phyloP scores from a whole-genome alignment of 768 basidiomycete genomes.

The Tylopilus intermedius region DNA sequence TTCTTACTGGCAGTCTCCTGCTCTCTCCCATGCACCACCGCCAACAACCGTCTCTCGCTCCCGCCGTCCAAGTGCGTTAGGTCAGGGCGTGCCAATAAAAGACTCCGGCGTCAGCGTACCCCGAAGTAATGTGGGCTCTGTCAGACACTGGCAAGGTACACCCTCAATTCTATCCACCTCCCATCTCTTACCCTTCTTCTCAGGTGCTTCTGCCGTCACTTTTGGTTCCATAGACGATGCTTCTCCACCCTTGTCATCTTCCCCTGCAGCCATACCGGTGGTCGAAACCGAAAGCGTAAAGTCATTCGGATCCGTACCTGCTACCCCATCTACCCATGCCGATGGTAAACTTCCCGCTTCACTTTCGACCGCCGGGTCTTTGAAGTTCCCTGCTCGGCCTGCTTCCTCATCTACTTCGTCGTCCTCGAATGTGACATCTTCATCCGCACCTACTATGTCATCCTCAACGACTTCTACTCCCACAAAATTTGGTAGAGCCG shows the following conservation, averaged over 20 bases:
- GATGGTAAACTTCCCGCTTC: constrained; percentile 60
- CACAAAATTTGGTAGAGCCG: constrained; percentile 32
- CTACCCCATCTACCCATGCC: constrained; percentile 42
- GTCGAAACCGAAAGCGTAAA: constrained; percentile 71
- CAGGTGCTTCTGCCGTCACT: constrained; percentile 68
- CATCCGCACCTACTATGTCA: constrained; percentile 30
- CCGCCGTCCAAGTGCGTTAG: constrained; percentile 70
- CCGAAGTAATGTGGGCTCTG: constrained; percentile 54
- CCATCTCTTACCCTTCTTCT: constrained; percentile 6
- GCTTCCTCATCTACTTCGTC: constrained; percentile 17
- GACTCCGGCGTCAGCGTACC: constrained; percentile 69
- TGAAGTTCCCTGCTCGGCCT: constrained; percentile 29
- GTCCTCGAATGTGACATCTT: constrained; percentile 26
- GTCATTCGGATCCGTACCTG: constrained; percentile 77
- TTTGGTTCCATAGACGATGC: constrained; percentile 90
- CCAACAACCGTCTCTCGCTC: constrained; percentile 59
- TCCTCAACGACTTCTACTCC: constrained; percentile 36
- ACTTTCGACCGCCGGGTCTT: constrained; percentile 37
- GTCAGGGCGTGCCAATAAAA: constrained; percentile 67
- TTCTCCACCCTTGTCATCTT: constrained; percentile 71
- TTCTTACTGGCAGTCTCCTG: constrained; percentile 79
- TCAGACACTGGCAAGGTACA: constrained; percentile 69
- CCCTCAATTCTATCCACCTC: constrained; percentile 3
- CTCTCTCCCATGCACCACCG: constrained; percentile 44
- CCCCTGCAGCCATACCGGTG: constrained; percentile 63